phyloP scores from a whole-genome alignment of 2,329 filamentous ascomycete species.

The Shiraia bambusicola region DNA sequence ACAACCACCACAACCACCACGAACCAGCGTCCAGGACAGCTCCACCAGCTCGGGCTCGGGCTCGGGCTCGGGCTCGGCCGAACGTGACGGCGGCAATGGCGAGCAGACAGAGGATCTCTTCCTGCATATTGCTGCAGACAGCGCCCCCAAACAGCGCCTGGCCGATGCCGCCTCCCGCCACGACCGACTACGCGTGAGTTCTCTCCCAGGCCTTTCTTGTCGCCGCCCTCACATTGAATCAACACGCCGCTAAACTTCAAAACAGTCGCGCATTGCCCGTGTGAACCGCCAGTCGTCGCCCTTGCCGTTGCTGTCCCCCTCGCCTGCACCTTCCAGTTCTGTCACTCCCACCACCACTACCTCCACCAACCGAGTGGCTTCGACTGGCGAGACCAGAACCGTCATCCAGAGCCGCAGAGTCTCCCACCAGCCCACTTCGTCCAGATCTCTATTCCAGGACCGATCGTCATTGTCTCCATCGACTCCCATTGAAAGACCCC shows the following conservation, averaged over 20 bases:
- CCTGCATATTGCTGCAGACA: constrained; percentile 46
- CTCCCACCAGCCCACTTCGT: constrained; percentile 35
- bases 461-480: constrained; percentile 33
- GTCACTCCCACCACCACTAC: constrained; percentile 30
- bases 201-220: background rate
- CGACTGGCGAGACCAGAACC: constrained; percentile 29
- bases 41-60: no score
- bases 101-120: constrained; percentile 45
- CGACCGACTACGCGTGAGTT: constrained; percentile 38
- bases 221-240: background rate
- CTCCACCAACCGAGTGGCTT: constrained; percentile 31
- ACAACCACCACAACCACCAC: constrained; percentile 3
- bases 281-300: constrained; percentile 41
- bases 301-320: constrained; percentile 29
- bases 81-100: constrained; percentile 6
- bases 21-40: constrained; percentile 13
- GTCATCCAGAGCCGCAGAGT: constrained; percentile 30
- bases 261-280: constrained; percentile 42
- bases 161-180: constrained; percentile 30
- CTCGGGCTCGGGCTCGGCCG: no score
- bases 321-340: constrained; percentile 24
- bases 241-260: constrained; percentile 20
- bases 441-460: constrained; percentile 23
- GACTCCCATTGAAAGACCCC: constrained; percentile 21
- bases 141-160: constrained; percentile 26